Conservation (phyloP, 495 filamentous ascomycete genomes). For the Penicillium salamii region DNA sequence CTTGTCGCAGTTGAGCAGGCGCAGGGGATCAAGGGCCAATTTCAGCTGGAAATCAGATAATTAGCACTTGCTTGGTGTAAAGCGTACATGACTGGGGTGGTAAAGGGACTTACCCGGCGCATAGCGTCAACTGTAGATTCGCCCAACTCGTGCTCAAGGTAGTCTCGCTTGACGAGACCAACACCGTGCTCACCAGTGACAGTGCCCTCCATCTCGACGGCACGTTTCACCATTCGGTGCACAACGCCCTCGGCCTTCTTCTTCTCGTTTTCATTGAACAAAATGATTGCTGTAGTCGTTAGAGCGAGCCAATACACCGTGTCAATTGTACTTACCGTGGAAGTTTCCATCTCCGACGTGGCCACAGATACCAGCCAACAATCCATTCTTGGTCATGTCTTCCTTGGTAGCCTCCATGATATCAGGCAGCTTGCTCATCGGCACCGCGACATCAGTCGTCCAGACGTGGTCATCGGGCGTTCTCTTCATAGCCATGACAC, state of each 20-base stretch:
- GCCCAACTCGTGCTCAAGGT: conserved; percentile 56
- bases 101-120: conserved; percentile 50
- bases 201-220: conserved; percentile 63
- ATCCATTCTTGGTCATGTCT: conserved; percentile 52
- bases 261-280: conserved; percentile 56
- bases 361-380: conserved; percentile 61
- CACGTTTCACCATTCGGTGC: conserved; percentile 59
- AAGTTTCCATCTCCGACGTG: conserved; percentile 70
- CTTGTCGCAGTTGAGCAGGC: conserved; percentile 68
- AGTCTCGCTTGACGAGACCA: conserved; percentile 60
- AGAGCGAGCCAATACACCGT: not conserved
- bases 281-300: conserved; percentile 43
- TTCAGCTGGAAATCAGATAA: conserved; percentile 48
- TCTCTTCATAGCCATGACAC: conserved; percentile 55
- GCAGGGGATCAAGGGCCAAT: conserved; percentile 61
- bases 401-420: conserved; percentile 63
- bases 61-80: conserved; percentile 4
- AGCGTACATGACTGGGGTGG: not conserved
- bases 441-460: conserved; percentile 67
- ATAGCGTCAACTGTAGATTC: conserved; percentile 58
- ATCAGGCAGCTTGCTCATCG: conserved; percentile 57
- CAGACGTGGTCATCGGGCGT: conserved; percentile 58
- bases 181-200: conserved; percentile 65
- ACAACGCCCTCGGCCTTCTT: conserved; percentile 50
- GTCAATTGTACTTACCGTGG: conserved; percentile 41